Conservation (phyloP, 164 flowering plant species). For the Santalum album region DNA sequence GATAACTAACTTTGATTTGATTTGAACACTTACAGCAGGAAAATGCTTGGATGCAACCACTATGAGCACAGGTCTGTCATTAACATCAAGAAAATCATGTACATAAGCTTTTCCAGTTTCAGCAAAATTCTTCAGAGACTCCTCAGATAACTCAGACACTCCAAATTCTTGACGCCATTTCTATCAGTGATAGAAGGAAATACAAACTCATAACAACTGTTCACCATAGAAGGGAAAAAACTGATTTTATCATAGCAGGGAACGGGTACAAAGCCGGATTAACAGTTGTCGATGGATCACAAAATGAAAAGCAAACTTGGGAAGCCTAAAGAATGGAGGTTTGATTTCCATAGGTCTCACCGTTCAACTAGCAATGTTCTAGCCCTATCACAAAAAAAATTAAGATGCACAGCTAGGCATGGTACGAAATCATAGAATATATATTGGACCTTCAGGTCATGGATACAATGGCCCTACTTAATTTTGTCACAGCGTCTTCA, state of each 20-base stretch:
- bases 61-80: constrained; percentile 69
- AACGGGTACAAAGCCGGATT: no score
- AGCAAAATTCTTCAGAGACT: constrained; percentile 42
- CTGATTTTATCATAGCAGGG: no score
- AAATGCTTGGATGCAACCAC: constrained; percentile 79
- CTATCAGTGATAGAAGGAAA: constrained; percentile 27
- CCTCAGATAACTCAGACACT: constrained; percentile 63
- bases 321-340: no score
- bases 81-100: constrained; percentile 76
- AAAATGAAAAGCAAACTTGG: no score
- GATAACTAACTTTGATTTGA: not conserved
- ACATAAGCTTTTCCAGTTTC: constrained; percentile 68
- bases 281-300: no score
- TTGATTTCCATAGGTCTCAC: no score
- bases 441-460: constrained; percentile 1
- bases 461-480: constrained; percentile 90
- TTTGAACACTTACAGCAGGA: constrained; percentile 47
- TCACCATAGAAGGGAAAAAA: no score
- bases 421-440: not conserved
- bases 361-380: no score
- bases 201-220: no score
- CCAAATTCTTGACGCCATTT: constrained; percentile 85
- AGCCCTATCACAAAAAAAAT: no score
- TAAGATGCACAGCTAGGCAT: no score
- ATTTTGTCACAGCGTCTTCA: constrained; percentile 52